Percentiles rank a stretch among this genome's conserved stretches.
phyloP scores from a whole-genome alignment of 495 filamentous ascomycete species.

The Durotheca rogersii region DNA sequence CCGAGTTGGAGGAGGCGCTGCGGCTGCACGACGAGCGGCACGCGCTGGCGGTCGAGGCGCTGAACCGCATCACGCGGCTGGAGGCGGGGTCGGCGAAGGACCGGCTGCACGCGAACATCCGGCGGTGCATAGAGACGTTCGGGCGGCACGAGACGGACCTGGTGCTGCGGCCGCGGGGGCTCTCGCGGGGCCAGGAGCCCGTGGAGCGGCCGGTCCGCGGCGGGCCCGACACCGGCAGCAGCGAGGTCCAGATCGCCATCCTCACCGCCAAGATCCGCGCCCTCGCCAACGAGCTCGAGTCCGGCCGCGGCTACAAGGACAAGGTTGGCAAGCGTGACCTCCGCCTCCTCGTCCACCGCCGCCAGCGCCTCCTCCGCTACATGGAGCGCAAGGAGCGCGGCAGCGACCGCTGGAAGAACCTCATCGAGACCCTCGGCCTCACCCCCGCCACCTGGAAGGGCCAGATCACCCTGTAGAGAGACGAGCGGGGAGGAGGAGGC shows the following conservation, averaged over 20 bases:
- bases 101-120: conserved; percentile 72
- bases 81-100: conserved; percentile 74
- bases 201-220: conserved; percentile 63
- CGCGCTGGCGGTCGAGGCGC: conserved; percentile 60
- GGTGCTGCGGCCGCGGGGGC: conserved; percentile 56
- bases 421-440: conserved; percentile 78
- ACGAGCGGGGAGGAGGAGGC: no score
- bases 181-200: conserved; percentile 39
- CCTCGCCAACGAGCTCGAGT: conserved; percentile 63
- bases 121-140: conserved; percentile 81
- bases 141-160: conserved; percentile 88
- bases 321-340: conserved; percentile 94
- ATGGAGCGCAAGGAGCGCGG: conserved; percentile 87
- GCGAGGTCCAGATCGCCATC: conserved; percentile 97
- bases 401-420: conserved; percentile 80
- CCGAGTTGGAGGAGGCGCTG: conserved; percentile 41
- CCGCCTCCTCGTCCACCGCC: conserved; percentile 77
- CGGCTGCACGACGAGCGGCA: conserved; percentile 48
- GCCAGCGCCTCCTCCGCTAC: conserved; percentile 85
- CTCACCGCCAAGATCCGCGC: conserved; percentile 91
- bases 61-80: conserved; percentile 73
- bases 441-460: conserved; percentile 83
- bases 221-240: conserved; percentile 87
- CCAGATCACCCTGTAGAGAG: conserved; percentile 81
- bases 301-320: conserved; percentile 60